phyloP scores from a whole-genome alignment of 2,329 filamentous ascomycete genomes.

The Aspergillus aculeatus region DNA sequence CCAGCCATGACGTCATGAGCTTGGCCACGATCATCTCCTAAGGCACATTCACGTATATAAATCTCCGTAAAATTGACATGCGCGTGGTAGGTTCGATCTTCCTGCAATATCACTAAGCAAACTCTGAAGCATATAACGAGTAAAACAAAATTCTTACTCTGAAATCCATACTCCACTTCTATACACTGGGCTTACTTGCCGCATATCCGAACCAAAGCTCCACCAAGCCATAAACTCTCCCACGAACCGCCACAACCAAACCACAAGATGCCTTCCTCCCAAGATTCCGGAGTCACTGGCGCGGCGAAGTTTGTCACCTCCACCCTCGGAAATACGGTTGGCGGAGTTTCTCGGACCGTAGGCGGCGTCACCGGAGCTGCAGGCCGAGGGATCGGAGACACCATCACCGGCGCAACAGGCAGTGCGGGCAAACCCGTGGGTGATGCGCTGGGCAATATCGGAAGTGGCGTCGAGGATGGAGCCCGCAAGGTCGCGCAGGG shows the following conservation, averaged over 20 bases:
- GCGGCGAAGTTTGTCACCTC: conserved; percentile 57
- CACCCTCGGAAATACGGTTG: conserved; percentile 55
- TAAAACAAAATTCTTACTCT: no score
- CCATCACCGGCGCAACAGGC: conserved; percentile 55
- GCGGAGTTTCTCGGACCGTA: conserved; percentile 54
- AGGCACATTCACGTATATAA: no score
- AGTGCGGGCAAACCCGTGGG: conserved; percentile 56
- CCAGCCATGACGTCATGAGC: neutral
- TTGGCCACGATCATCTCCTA: no score
- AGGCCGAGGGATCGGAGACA: conserved; percentile 58
- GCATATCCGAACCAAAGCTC: neutral
- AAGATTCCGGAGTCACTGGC: conserved; percentile 47
- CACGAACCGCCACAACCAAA: neutral
- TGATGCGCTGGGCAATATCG: conserved; percentile 54
- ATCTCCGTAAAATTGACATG: neutral
- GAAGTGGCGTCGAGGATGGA: conserved; percentile 55
- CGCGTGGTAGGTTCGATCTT: neutral
- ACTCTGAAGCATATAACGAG: no score
- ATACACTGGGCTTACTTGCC: neutral
- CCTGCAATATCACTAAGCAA: no score
- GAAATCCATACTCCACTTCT: neutral
- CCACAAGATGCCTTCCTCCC: conserved; percentile 15
- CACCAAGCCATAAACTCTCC: neutral
- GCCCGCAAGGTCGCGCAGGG: conserved; percentile 52
- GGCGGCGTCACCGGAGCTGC: conserved; percentile 57